Evolutionary conservation across 768 basidiomycete genomes (phyloP).

Genomic region (Crassisporium funariophilum): DNA sequence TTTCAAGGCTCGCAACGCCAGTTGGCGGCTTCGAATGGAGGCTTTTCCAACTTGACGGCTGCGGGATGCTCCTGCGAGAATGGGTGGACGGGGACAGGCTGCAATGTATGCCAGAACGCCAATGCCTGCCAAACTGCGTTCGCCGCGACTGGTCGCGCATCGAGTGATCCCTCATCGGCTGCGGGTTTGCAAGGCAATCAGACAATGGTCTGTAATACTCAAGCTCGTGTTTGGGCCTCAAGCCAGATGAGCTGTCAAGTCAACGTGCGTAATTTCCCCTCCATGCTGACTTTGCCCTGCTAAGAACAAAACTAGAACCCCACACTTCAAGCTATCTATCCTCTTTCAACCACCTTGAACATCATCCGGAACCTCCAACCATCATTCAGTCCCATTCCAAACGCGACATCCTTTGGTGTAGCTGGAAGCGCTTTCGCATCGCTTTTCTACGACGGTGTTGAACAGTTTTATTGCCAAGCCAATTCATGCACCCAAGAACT

Average conservation of each 20-base stretch:
- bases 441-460: conserved; percentile 76
- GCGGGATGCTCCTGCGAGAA: conserved; percentile 67
- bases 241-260: conserved; percentile 87
- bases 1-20: conserved; percentile 70
- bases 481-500: conserved; percentile 67
- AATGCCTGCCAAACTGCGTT: conserved; percentile 71
- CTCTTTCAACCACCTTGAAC: conserved; percentile 70
- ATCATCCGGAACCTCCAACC: conserved; percentile 78
- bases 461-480: conserved; percentile 87
- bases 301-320: conserved; percentile 61
- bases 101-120: conserved; percentile 75
- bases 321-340: conserved; percentile 76
- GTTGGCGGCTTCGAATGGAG: conserved; percentile 44
- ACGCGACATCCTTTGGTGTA: conserved; percentile 58
- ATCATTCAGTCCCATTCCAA: conserved; percentile 66
- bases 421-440: conserved; percentile 63
- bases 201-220: conserved; percentile 73
- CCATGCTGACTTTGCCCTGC: neutral
- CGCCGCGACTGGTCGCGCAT: conserved; percentile 39
- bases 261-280: conserved; percentile 52
- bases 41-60: conserved; percentile 66
- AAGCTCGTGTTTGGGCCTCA: conserved; percentile 72
- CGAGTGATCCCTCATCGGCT: conserved; percentile 31
- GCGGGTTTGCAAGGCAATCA: conserved; percentile 38
- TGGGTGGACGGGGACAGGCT: conserved; percentile 79